Evolutionary conservation across 208 protist genomes (phyloP), one percentile per base, ranked within the genome.

Genomic region (Naegleria fowleri): DNA sequence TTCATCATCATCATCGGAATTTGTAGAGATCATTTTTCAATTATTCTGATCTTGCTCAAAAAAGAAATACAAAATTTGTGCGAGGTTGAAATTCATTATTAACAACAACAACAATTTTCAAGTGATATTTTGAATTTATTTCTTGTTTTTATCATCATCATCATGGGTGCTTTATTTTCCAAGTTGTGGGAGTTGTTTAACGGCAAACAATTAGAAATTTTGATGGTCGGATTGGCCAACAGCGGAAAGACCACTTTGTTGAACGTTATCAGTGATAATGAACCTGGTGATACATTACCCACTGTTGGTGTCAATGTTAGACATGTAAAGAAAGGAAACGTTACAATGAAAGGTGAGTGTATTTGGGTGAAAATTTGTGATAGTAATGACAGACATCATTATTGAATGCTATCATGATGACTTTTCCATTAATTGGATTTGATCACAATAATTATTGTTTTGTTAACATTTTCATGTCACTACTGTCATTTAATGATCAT

Each of bases 231-330:
- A 25, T 90, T 96, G 22, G 95, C 96, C 76, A 96, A 95, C 90
- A 94, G 92, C 43, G 95, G 95, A 40, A 97, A 96, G 91, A 97
- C 94, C n/a, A 96, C 95, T 0, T 90, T 97, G 51, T 92, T 97
- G 9, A 96, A 97, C 75, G 95, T 96, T 7, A 92, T 97, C 13
- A 94, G 94, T 7, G 92, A 95, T 43, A 94, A 94, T 22, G 93
- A 96, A 92, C 93, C 94, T 0, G 93, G 96, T 9, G 95, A 94
- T 83, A 96, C 94, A 5, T 94, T 95, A 88, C 95, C 95, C 22
- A 97, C 95, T 9, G 93, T 96, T 38, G 95, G 95, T 25, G 92
- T 97, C n/a, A 96, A 97, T 91, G 93, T 96, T 7, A 97, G 96
- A 91, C 93, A 94, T 90, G 92, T 97, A 5, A 94, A 93, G 19